These are phyloP conservation scores for Penicillium pancosmium DNA, from an alignment of 495 filamentous ascomycete genomes.

Conservation along the genomic window DNA sequence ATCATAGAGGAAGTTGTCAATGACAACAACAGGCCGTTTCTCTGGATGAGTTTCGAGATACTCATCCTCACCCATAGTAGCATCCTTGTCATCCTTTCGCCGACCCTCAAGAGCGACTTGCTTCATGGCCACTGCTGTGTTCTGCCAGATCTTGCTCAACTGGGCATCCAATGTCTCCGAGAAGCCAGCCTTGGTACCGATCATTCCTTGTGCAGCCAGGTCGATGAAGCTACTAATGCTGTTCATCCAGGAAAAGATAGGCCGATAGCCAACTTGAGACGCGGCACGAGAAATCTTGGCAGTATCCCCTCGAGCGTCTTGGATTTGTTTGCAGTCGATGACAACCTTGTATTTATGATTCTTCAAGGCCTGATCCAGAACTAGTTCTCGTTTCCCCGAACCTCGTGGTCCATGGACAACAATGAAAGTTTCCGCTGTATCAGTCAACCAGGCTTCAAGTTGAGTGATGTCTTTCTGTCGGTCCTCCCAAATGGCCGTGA, in stretches of 20 bases:
- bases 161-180: conserved; percentile 93
- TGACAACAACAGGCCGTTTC: conserved; percentile 78
- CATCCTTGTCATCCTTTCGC: conserved; percentile 72
- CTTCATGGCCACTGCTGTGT: conserved; percentile 78
- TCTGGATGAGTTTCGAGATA: conserved; percentile 93
- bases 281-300: conserved; percentile 83
- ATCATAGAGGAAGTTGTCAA: conserved; percentile 89
- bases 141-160: conserved; percentile 88
- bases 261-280: conserved; percentile 83
- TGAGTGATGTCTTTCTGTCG: conserved; percentile 77
- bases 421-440: conserved; percentile 89
- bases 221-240: conserved; percentile 90
- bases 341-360: conserved; percentile 76
- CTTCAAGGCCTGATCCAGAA: conserved; percentile 81
- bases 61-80: conserved; percentile 75
- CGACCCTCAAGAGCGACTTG: conserved; percentile 69
- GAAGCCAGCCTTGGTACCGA: conserved; percentile 92
- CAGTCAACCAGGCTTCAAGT: conserved; percentile 82
- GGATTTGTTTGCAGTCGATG: conserved; percentile 94
- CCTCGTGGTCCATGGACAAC: conserved; percentile 91
- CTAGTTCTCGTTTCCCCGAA: conserved; percentile 85
- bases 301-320: conserved; percentile 90
- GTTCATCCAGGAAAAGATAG: conserved; percentile 96
- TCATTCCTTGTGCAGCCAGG: conserved; percentile 89
- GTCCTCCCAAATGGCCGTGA: conserved; percentile 87